Percentiles rank a stretch among this genome's conserved stretches.
These are phyloP conservation scores for Blastocystis sp. DNA, from an alignment of 352 stramenopile genomes.

Conservation along the genomic window DNA sequence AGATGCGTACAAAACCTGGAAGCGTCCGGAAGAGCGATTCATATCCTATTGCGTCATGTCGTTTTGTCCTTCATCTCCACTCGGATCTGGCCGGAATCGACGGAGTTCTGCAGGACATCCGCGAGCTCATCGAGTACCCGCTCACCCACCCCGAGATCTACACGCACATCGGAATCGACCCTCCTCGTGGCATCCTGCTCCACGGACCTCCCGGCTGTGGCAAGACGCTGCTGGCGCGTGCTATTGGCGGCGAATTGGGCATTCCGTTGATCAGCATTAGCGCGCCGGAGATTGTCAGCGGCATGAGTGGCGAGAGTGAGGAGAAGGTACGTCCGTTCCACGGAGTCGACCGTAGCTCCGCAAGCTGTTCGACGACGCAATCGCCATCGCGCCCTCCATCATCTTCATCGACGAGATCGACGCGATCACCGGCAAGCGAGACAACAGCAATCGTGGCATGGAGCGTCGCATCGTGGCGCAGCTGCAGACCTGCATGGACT, in stretches of 20 bases:
- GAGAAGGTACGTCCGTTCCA: slow-evolving; percentile 73
- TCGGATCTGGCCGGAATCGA: slow-evolving; percentile 84
- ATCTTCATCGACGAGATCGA: slow-evolving; percentile 89
- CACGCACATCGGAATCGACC: slow-evolving; percentile 84
- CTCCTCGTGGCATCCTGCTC: slow-evolving; percentile 84
- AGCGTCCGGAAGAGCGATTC: slow-evolving; percentile 64
- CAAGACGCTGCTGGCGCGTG: slow-evolving; percentile 87
- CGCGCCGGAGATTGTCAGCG: slow-evolving; percentile 87
- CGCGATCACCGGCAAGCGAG: slow-evolving; percentile 83
- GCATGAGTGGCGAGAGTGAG: slow-evolving; percentile 83
- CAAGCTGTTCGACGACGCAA: slow-evolving; percentile 82
- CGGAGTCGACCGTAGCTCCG: slow-evolving; percentile 80
- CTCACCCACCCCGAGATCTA: slow-evolving; percentile 88
- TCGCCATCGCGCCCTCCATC: slow-evolving; percentile 81
- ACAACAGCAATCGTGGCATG: slow-evolving; percentile 84
- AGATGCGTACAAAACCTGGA: slow-evolving; percentile 63
- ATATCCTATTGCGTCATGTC: slow-evolving; percentile 62
- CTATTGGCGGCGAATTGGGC: slow-evolving; percentile 85
- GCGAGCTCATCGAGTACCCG: slow-evolving; percentile 90
- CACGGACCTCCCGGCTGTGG: slow-evolving; percentile 87
- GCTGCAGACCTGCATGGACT: slow-evolving; percentile 77
- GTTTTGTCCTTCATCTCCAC: slow-evolving; percentile 70
- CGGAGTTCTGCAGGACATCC: slow-evolving; percentile 81
- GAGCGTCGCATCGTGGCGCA: slow-evolving; percentile 89
- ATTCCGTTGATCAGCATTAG: slow-evolving; percentile 81